Percentiles rank a stretch among this genome's conserved stretches.
Conservation (phyloP, 116 monocot species). For the Papilionanthe hybrid region DNA sequence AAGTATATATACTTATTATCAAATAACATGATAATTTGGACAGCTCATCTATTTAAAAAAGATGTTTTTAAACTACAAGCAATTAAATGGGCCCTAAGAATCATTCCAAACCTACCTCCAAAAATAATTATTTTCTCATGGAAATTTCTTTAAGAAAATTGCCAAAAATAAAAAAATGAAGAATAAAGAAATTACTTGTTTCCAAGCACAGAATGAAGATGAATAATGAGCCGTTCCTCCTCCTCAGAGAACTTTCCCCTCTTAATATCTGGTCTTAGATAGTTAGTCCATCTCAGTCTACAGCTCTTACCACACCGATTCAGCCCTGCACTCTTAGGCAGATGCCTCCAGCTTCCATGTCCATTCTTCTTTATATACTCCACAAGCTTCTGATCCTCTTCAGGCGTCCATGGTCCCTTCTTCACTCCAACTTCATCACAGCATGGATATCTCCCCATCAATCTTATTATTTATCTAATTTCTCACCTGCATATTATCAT, state of each 20-base stretch:
- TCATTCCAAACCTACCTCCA: not conserved
- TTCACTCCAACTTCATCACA: slow-evolving; percentile 23
- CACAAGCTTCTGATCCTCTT: slow-evolving; percentile 41
- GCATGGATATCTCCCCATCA: slow-evolving; percentile 43
- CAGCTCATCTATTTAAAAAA: too few species aligned
- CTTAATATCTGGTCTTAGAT: slow-evolving; percentile 55
- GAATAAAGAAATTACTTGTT: slow-evolving; percentile 27
- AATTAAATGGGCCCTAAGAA: too few species aligned
- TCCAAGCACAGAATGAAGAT: slow-evolving; percentile 34
- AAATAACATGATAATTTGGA: too few species aligned
- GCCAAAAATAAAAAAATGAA: not conserved
- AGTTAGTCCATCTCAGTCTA: slow-evolving; percentile 53
- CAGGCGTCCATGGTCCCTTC: slow-evolving; percentile 44
- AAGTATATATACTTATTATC: too few species aligned
- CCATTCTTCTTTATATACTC: slow-evolving; percentile 30
- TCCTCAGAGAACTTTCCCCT: slow-evolving; percentile 35
- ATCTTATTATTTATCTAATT: not conserved
- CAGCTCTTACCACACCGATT: slow-evolving; percentile 64
- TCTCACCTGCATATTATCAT: too few species aligned
- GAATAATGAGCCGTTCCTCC: slow-evolving; percentile 39
- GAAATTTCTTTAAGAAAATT: not conserved
- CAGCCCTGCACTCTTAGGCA: slow-evolving; percentile 38
- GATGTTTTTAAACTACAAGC: too few species aligned
- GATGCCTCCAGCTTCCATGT: slow-evolving; percentile 29
- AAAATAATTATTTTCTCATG: not conserved